These are phyloP conservation scores for Dipteronia sinensis DNA, from an alignment of 345 rosid species.

Conservation along the genomic window DNA sequence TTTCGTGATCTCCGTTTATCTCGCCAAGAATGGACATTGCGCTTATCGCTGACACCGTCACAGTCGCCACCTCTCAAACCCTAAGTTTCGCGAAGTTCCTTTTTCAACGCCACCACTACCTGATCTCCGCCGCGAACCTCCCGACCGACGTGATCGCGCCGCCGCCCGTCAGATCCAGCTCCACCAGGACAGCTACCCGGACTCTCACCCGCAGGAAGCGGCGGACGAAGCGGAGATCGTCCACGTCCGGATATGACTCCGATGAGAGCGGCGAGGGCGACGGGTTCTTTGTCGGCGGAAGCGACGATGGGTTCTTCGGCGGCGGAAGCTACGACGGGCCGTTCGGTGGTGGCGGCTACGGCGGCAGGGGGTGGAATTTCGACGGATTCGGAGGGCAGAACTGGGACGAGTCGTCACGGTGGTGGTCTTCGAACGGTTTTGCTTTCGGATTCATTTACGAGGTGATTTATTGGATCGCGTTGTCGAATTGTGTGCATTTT, in stretches of 20 bases:
- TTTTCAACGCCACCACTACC: slow-evolving; percentile 32
- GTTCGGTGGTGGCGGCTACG: slow-evolving; percentile 59
- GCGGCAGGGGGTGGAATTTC: slow-evolving; percentile 71
- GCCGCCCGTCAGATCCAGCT: slow-evolving; percentile 52
- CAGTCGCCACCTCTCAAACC: slow-evolving; percentile 49
- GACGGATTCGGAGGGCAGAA: slow-evolving; percentile 54
- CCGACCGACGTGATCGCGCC: slow-evolving; percentile 54
- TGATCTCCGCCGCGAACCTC: slow-evolving; percentile 35
- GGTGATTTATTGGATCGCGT: slow-evolving; percentile 89
- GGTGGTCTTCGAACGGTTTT: slow-evolving; percentile 50
- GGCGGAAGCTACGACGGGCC: slow-evolving; percentile 52
- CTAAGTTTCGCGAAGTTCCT: slow-evolving; percentile 54
- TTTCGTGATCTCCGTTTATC: not conserved
- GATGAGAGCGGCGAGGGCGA: slow-evolving; percentile 49
- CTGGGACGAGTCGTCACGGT: slow-evolving; percentile 66
- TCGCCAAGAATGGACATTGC: slow-evolving; percentile 55
- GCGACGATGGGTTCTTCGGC: slow-evolving; percentile 37
- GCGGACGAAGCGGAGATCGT: slow-evolving; percentile 53
- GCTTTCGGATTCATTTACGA: slow-evolving; percentile 85
- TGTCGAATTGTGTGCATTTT: slow-evolving; percentile 84
- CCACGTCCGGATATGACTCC: slow-evolving; percentile 42
- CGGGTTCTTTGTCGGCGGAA: slow-evolving; percentile 49
- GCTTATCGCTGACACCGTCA: slow-evolving; percentile 45
- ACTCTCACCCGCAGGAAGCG: slow-evolving; percentile 54
- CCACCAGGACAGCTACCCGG: slow-evolving; percentile 45